phyloP scores from a whole-genome alignment of 345 rosid genomes.

The Brassica napus region DNA sequence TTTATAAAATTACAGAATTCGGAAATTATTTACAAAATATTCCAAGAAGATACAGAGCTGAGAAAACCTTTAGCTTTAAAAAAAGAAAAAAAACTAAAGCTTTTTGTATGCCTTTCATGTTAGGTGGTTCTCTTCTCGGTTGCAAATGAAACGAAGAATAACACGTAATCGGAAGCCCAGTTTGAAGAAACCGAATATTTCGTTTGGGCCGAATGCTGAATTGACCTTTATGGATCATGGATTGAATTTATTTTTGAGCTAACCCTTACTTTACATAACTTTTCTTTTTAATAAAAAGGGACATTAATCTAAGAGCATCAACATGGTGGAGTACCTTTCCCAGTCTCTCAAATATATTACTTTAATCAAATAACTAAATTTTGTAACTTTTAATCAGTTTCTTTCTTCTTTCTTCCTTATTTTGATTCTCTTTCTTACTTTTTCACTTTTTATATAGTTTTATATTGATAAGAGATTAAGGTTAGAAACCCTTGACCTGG shows the following conservation, averaged over 20 bases:
- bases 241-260: background rate
- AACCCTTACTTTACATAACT: too few species aligned
- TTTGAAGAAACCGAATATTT: background rate
- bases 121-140: background rate
- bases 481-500: too few species aligned
- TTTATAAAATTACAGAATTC: background rate
- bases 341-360: too few species aligned
- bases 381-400: too few species aligned
- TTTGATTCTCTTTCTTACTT: too few species aligned
- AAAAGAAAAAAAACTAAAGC: background rate
- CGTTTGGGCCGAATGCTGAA: background rate
- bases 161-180: background rate
- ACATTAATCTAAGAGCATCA: too few species aligned
- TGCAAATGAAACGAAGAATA: background rate
- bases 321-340: too few species aligned
- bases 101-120: background rate
- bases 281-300: too few species aligned
- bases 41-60: background rate
- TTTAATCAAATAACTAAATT: too few species aligned
- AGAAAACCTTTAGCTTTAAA: background rate
- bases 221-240: background rate
- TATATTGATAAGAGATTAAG: too few species aligned
- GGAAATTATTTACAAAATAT: background rate
- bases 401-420: too few species aligned
- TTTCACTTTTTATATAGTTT: too few species aligned